Base-by-base conservation (phyloP, 305 asterid species). In the Salvia sclarea region DNA sequence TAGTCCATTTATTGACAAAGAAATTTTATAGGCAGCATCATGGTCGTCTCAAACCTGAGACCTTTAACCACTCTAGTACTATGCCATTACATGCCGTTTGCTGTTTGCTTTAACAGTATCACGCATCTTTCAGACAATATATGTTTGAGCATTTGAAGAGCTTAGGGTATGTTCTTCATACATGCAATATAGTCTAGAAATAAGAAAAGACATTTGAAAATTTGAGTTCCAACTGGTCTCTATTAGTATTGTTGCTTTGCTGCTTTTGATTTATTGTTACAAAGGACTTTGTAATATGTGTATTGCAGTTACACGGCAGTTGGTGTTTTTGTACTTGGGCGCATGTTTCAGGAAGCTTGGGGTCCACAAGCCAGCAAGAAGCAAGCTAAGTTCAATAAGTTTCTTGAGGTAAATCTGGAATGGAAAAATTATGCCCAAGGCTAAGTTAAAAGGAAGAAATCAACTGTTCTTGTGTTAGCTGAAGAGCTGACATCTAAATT, bases 291-390 rank as follows among this genome's bases (percentile, higher is more conserved):
- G 54, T 55, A 70, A 57, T 61, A 60, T 64, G 35, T 76, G 72
- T 40, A 54, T 69, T 60, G 75, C 84, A 94, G 97, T 71, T 94
- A 88, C 81, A 83, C 98, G 45, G 98, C 98, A 68, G 97, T 91
- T 76, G 98, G 98, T 20, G 97, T 94, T 59, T 91, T 94, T 77
- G 98, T 94, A 75, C 97, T 94, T 75, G 98, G 98, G 20, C 90
- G 96, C 76, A 82, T 80, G 81, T 88, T 94, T 67, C 82, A 77
- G 59, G 93, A 94, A 79, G 91, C 97, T 61, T 94, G 98, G 98
- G 98, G 96, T 68, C 64, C 89, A 54, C 84, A 79, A 74, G 91
- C 96, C 76, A 81, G 79, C 79, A 86, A 80, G 84, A 94, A 91
- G 88, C 97, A 94, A 80, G 79, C 85, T 40, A 96, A 94, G 82